Evolutionary conservation across 345 rosid species (phyloP), one percentile per base, ranked within the genome.

Genomic region (Citrus maxima): DNA sequence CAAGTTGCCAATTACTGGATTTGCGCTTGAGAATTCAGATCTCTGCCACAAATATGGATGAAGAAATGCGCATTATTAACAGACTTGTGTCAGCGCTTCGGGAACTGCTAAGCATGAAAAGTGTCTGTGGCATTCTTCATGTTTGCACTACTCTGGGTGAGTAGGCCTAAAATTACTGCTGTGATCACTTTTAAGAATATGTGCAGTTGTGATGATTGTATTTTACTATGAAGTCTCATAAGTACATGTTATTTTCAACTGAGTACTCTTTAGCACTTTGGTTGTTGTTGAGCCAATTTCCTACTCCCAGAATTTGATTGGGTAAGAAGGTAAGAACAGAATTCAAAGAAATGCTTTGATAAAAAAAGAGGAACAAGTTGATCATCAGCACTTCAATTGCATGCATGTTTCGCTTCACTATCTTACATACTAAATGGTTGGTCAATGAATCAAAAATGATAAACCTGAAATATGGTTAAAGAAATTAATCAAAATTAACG

Each of bases 11-110:
- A 80, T 85, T 95, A 46, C 38, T 78, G 69, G 92, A 91, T 78
- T 80, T 93, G 80, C 88, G 98, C 75, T 69, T 78, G 82, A 84
- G 95, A 88, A 86, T 93, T 77, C 90, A 79, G 74, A 88, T 85
- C 62, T 90, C 97, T 78, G 95, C 97, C 56, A 82, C 79, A 82
- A 92, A 93, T 86, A 89, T 91, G 65, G 96, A 95, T 82, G 98
- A 93, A 83, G 88, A 84, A 70, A 90, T 82, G 91, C 89, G 96
- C 19, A 78, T 95, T 27, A 90, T 95, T 68, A 93, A 93, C 87
- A 90, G 86, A 82, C 99, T 95, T 80, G 80, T 87, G 46, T 77
- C 84, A 14, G 99, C 99, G 59, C 90, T 93, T 70, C 89, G 90
- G 4, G 98, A 93, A 80, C 86, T 95, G 75, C 85, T 84, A 12